Evolutionary conservation across 345 rosid species (phyloP).

Genomic region (Linum trigynum): DNA sequence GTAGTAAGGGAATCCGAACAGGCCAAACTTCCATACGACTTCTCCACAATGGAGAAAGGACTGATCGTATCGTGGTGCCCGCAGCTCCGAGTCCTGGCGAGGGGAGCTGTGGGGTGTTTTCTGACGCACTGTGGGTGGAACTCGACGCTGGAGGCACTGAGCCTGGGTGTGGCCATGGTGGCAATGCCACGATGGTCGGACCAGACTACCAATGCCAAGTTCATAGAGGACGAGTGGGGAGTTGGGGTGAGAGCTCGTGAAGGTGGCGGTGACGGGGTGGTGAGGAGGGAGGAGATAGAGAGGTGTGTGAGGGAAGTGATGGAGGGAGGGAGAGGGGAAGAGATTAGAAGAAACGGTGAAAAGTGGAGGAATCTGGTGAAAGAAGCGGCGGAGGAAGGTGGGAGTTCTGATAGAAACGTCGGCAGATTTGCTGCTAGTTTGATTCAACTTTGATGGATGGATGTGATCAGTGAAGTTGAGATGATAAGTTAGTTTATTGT

Average conservation of each 20-base stretch:
- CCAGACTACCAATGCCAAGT: not conserved
- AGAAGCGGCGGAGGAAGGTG: not conserved
- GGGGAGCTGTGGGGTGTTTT: not conserved
- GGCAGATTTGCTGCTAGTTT: not conserved
- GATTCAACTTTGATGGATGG: not conserved
- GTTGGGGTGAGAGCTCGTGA: not conserved
- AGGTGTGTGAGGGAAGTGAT: not conserved
- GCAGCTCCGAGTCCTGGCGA: not conserved
- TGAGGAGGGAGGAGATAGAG: not conserved
- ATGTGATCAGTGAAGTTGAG: too few species aligned
- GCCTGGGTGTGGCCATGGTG: not conserved
- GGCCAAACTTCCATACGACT: constrained; percentile 20
- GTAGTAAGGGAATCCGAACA: constrained; percentile 23
- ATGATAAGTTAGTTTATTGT: too few species aligned
- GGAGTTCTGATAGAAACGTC: not conserved
- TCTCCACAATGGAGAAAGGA: constrained; percentile 1
- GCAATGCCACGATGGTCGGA: not conserved
- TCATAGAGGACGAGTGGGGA: not conserved
- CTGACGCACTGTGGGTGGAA: not conserved
- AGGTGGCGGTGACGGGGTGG: not conserved
- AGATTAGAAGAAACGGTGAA: not conserved
- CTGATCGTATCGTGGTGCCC: not conserved
- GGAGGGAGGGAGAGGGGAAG: not conserved
- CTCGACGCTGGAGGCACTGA: not conserved
- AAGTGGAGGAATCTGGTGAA: not conserved